Base-by-base conservation (phyloP, 2,329 filamentous ascomycete species). In the Colletotrichum sp. region DNA sequence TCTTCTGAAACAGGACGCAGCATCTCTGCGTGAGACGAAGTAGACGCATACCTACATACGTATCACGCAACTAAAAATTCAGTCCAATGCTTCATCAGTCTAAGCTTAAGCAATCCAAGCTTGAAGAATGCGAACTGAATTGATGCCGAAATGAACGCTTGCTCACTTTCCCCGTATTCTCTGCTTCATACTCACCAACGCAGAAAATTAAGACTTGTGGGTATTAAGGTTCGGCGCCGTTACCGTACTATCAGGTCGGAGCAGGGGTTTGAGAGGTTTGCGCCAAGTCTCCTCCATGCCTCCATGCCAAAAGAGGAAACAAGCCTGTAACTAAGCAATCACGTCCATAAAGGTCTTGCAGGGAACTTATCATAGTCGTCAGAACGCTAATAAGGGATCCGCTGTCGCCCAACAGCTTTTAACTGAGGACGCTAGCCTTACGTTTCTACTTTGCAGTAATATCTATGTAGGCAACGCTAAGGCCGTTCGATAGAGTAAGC, bases 171-270 rank as follows among this genome's bases (percentile, higher is more conserved):
- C 1, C 44, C 5, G 2, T 52, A 22, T 52, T n/a, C 16, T 52
- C 44, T 52, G 11, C 44, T 52, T 52, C 5, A 48, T 30, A 30
- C 28, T 48, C 1, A n/a, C 16, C 11, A n/a, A 48, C 3, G 16
- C 4, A n/a, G n/a, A 11, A n/a, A 9, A 3, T 0, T 48, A 7
- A n/a, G 3, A n/a, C 16, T 6, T 48, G 5, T 48, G 5, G 5
- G 5, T n/a, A 48, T 8, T n/a, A 48, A 48, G 44, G 44, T 48
- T 48, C 5, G 5, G 4, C 4, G 44, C 44, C 5, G 11, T 48
- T 48, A 48, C 16, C 11, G 11, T 48, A n/a, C 44, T 48, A n/a
- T 48, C 4, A 8, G 4, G 39, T 48, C 9, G 9, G 39, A 48
- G 39, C 39, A 48, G 39, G 15, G 39, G 44, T 48, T 5, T n/a